Percentiles rank a stretch among this genome's conserved stretches.
phyloP scores from a whole-genome alignment of 306 rosid genomes.

The Rubus parviflorus region DNA sequence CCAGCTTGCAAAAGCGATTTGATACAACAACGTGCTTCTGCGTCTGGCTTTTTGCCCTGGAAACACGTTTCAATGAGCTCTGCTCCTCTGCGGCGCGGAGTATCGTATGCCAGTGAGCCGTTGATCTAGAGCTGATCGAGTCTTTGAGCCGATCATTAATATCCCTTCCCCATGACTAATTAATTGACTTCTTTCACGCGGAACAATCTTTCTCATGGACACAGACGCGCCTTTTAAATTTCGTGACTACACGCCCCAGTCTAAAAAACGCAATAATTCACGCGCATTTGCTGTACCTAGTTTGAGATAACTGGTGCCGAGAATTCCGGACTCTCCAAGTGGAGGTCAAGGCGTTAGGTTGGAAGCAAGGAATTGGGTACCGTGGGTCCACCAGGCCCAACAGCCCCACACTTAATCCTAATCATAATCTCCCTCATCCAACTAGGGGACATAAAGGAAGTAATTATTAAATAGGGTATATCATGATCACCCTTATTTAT shows the following conservation, averaged over 20 bases:
- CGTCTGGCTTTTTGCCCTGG: slow-evolving; percentile 22
- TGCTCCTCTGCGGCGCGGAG: background rate
- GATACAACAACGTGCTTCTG: slow-evolving; percentile 30
- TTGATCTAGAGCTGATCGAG: slow-evolving; percentile 3
- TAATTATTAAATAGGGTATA: background rate
- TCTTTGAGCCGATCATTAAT: slow-evolving; percentile 5
- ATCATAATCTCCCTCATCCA: background rate
- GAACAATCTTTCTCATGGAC: slow-evolving; percentile 2
- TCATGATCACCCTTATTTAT: background rate
- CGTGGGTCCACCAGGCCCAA: background rate
- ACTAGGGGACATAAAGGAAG: slow-evolving; percentile 10
- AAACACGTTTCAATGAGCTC: slow-evolving; percentile 4
- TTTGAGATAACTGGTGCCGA: slow-evolving; percentile 45
- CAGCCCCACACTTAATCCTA: background rate
- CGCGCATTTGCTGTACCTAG: slow-evolving; percentile 3
- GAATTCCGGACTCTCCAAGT: slow-evolving; percentile 42
- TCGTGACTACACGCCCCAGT: background rate
- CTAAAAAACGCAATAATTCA: background rate
- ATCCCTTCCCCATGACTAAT: background rate
- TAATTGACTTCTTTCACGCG: slow-evolving; percentile 29
- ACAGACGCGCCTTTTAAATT: background rate
- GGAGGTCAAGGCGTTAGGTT: slow-evolving; percentile 40
- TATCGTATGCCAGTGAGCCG: background rate
- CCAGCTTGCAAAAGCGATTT: slow-evolving; percentile 36
- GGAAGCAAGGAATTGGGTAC: background rate